Evolutionary conservation across 371 early-diverging fungal genomes (phyloP).

Genomic region (Polyrhizophydium stewartii): DNA sequence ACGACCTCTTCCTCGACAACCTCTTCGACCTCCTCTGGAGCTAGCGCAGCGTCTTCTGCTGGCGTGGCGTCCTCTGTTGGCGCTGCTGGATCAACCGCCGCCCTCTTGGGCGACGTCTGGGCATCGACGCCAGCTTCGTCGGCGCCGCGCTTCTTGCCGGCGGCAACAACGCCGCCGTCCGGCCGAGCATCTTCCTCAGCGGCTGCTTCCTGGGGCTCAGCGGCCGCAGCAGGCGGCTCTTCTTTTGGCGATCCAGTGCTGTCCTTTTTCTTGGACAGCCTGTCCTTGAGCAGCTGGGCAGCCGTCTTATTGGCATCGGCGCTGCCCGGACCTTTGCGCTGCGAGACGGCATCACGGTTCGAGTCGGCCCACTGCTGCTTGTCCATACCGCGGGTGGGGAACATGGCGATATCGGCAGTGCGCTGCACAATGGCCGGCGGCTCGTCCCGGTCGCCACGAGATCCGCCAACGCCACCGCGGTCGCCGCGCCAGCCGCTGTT

Average conservation of each 20-base stretch:
- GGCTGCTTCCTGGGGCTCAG: constrained; percentile 40
- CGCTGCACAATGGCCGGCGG: not conserved
- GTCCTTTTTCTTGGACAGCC: no score
- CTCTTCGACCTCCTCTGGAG: constrained; percentile 29
- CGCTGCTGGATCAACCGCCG: constrained; percentile 37
- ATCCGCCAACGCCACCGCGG: no score
- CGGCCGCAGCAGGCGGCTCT: constrained; percentile 72
- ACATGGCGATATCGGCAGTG: not conserved
- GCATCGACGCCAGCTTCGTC: no score
- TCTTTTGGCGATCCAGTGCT: no score
- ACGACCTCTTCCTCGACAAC: constrained; percentile 33
- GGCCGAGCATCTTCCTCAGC: no score
- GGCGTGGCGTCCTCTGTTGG: no score
- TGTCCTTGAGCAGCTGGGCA: constrained; percentile 29
- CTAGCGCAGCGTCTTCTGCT: no score
- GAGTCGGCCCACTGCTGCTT: not conserved
- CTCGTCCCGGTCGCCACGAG: no score
- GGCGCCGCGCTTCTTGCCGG: not conserved
- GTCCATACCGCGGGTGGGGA: not conserved
- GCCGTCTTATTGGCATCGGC: constrained; percentile 25
- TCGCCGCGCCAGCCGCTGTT: not conserved
- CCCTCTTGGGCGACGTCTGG: no score
- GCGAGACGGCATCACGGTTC: not conserved
- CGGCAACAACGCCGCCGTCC: no score
- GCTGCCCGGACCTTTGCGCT: constrained; percentile 2